phyloP scores from a whole-genome alignment of 2,329 filamentous ascomycete species.

The Aureobasidium melanogenum region DNA sequence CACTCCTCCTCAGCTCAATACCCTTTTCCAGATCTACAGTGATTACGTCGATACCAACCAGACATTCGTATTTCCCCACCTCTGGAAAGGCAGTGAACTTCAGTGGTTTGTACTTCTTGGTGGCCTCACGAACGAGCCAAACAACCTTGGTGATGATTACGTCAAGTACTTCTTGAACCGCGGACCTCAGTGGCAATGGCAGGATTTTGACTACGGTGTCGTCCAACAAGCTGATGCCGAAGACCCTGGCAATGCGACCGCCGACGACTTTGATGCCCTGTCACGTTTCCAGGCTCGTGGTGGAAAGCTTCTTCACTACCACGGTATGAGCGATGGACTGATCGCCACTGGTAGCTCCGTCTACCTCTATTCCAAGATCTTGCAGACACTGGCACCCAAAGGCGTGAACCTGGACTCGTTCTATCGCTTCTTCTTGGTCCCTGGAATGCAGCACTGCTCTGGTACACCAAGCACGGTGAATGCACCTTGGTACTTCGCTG shows the following conservation, averaged over 20 bases:
- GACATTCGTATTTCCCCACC: slow-evolving; percentile 33
- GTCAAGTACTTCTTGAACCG: slow-evolving; percentile 34
- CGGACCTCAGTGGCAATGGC: slow-evolving; percentile 31
- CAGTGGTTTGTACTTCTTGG: slow-evolving; percentile 29
- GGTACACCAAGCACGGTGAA: slow-evolving; percentile 21
- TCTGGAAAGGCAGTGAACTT: slow-evolving; percentile 30
- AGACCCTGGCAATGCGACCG: slow-evolving; percentile 42
- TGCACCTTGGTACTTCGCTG: slow-evolving; percentile 40
- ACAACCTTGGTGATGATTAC: slow-evolving; percentile 30
- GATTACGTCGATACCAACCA: slow-evolving; percentile 34
- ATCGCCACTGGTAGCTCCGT: slow-evolving; percentile 45
- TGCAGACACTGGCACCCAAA: slow-evolving; percentile 25
- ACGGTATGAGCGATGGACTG: slow-evolving; percentile 36
- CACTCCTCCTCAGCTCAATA: slow-evolving; percentile 35
- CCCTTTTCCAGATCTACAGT: slow-evolving; percentile 34
- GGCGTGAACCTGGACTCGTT: slow-evolving; percentile 31
- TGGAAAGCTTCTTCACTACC: slow-evolving; percentile 34
- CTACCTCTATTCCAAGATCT: slow-evolving; percentile 43
- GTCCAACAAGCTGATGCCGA: slow-evolving; percentile 30
- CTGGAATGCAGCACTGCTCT: slow-evolving; percentile 36
- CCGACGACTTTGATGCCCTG: slow-evolving; percentile 37
- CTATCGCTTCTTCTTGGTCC: slow-evolving; percentile 36
- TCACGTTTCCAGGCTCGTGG: slow-evolving; percentile 34
- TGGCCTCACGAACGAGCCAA: slow-evolving; percentile 24
- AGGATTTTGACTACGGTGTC: slow-evolving; percentile 31